Conservation (phyloP, 768 basidiomycete species). For the Chiua virens region DNA sequence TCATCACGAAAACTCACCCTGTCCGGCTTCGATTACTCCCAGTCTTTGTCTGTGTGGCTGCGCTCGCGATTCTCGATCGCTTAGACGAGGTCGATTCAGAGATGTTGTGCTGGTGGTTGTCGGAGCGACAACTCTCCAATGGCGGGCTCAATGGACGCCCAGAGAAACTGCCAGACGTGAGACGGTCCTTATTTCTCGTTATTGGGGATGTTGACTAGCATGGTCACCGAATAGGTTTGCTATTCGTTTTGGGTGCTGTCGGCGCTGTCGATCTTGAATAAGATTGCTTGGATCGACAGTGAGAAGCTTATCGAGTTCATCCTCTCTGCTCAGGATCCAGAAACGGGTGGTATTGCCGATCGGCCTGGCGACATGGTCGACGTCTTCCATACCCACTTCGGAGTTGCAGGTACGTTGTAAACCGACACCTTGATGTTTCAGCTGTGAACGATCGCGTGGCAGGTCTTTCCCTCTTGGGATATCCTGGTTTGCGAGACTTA, state of each 20-base stretch:
- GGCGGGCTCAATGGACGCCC: slow-evolving; percentile 98
- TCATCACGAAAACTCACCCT: neutral
- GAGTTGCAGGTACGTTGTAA: slow-evolving; percentile 66
- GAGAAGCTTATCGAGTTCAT: slow-evolving; percentile 81
- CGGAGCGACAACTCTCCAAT: slow-evolving; percentile 88
- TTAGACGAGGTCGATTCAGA: slow-evolving; percentile 77
- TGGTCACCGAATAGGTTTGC: slow-evolving; percentile 51
- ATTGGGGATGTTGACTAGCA: neutral
- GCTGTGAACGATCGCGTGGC: neutral
- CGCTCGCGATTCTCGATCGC: slow-evolving; percentile 83
- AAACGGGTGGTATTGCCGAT: slow-evolving; percentile 92
- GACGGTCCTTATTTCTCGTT: slow-evolving; percentile 15
- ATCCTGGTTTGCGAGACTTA: slow-evolving; percentile 77
- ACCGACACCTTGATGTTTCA: neutral
- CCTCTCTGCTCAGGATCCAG: slow-evolving; percentile 84
- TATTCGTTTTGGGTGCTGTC: slow-evolving; percentile 98
- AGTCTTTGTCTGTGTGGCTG: slow-evolving; percentile 91
- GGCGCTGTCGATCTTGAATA: slow-evolving; percentile 78
- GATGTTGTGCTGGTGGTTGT: slow-evolving; percentile 90
- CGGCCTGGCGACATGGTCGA: slow-evolving; percentile 91
- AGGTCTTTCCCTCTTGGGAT: slow-evolving; percentile 86
- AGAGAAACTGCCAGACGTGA: slow-evolving; percentile 93
- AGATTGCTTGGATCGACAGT: slow-evolving; percentile 84
- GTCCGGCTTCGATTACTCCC: neutral
- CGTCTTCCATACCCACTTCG: slow-evolving; percentile 96